phyloP scores from a whole-genome alignment of 2,329 filamentous ascomycete genomes.

The Claviceps sp. region DNA sequence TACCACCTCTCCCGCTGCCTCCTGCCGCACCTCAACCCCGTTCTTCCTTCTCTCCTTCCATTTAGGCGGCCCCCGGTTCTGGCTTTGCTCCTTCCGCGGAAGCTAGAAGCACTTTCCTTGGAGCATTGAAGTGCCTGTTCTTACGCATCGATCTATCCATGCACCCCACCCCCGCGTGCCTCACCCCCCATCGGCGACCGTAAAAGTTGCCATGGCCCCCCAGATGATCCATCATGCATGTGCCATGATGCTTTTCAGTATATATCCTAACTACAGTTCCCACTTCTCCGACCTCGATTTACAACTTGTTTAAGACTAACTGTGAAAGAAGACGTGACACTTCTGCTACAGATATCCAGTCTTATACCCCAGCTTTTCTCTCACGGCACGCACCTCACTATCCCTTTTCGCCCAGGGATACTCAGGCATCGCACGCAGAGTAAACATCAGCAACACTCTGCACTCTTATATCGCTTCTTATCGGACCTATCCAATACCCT shows the following conservation, averaged over 20 bases:
- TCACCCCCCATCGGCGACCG: neutral
- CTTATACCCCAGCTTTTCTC: too few relatives aligned
- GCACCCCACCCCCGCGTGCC: neutral
- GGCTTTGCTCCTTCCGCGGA: constrained; percentile 1
- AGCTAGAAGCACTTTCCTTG: constrained; percentile 1
- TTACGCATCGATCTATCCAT: neutral
- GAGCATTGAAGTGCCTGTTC: neutral
- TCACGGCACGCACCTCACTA: too few relatives aligned
- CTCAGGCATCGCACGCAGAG: too few relatives aligned
- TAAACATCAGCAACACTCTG: too few relatives aligned
- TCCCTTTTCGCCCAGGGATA: too few relatives aligned
- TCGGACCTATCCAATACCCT: neutral
- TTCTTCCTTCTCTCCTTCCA: neutral
- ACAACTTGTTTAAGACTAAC: neutral
- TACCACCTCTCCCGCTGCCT: neutral
- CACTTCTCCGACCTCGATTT: neutral
- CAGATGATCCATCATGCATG: constrained; percentile 12
- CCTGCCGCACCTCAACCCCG: neutral
- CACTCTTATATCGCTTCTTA: neutral
- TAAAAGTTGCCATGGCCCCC: neutral
- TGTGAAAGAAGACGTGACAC: too few relatives aligned
- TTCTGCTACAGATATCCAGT: too few relatives aligned
- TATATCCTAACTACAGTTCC: constrained; percentile 9
- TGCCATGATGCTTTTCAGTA: constrained; percentile 12
- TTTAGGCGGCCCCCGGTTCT: neutral